phyloP scores from a whole-genome alignment of 2,329 filamentous ascomycete genomes.

The Ascochyta fabae region DNA sequence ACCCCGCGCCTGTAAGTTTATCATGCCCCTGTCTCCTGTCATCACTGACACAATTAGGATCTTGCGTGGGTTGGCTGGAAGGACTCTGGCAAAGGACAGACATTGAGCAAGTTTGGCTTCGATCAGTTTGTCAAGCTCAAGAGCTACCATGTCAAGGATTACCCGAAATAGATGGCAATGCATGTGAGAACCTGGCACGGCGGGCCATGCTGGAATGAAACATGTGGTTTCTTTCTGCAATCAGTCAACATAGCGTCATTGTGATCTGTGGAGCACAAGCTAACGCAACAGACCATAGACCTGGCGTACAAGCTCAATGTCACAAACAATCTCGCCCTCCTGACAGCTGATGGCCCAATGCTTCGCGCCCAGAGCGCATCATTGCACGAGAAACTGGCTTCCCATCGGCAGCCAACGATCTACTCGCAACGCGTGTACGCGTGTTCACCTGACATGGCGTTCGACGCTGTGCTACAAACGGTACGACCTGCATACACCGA shows the following conservation, averaged over 20 bases:
- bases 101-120: conserved; percentile 87
- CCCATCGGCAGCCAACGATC: background rate
- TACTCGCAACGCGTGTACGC: conserved; percentile 21
- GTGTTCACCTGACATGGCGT: conserved; percentile 31
- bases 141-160: conserved; percentile 91
- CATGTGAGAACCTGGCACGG: conserved; percentile 20
- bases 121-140: conserved; percentile 97
- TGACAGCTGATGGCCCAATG: background rate
- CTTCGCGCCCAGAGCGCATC: background rate
- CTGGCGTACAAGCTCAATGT: background rate
- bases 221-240: conserved; percentile 25
- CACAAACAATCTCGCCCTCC: background rate
- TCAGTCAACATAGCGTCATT: conserved; percentile 1
- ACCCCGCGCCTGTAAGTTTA: conserved; percentile 80
- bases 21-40: background rate
- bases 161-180: conserved; percentile 58
- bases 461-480: conserved; percentile 16
- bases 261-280: background rate
- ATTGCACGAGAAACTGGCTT: background rate
- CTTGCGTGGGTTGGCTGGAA: conserved; percentile 98
- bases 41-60: conserved; percentile 62
- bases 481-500: conserved; percentile 10
- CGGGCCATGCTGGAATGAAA: conserved; percentile 16
- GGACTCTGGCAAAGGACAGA: conserved; percentile 91
- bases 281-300: background rate